Conservation (phyloP, 108 stramenopile genomes). For the Cyclotella cryptica region DNA sequence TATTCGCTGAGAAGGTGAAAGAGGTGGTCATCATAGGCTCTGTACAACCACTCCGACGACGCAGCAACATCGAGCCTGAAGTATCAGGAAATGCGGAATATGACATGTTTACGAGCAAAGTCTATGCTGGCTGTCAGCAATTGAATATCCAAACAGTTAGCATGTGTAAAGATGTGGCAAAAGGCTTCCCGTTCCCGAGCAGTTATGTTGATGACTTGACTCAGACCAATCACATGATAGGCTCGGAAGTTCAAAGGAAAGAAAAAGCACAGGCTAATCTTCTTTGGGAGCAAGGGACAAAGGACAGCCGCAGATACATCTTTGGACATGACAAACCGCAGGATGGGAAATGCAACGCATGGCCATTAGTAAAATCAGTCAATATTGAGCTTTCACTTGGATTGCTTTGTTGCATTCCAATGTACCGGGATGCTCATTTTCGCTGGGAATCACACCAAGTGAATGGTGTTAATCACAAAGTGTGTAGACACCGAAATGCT, state of each 20-base stretch:
- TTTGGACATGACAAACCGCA: constrained; percentile 25
- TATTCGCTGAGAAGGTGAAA: constrained; percentile 47
- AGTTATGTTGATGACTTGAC: constrained; percentile 34
- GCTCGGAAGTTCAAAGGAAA: constrained; percentile 20
- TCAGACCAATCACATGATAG: constrained; percentile 42
- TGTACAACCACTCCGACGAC: constrained; percentile 32
- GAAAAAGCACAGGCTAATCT: constrained; percentile 28
- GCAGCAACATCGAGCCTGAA: constrained; percentile 40
- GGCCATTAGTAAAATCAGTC: constrained; percentile 41
- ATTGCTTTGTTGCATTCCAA: constrained; percentile 42
- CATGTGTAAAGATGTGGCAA: constrained; percentile 18
- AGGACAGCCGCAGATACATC: constrained; percentile 34
- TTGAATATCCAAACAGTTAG: constrained; percentile 41
- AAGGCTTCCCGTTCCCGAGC: constrained; percentile 45
- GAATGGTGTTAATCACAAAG: constrained; percentile 33
- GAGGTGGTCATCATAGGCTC: constrained; percentile 45
- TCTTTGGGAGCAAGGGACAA: constrained; percentile 36
- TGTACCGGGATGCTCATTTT: constrained; percentile 41
- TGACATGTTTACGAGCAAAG: constrained; percentile 18
- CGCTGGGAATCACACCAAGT: constrained; percentile 32
- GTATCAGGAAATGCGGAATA: constrained; percentile 10
- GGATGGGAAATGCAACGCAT: constrained; percentile 26
- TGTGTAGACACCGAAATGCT: constrained; percentile 9
- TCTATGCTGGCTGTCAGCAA: constrained; percentile 43
- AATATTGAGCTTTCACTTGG: constrained; percentile 42